Evolutionary conservation across 192 early-diverging fungal species (phyloP).

Genomic region (Backusella morwellensis): DNA sequence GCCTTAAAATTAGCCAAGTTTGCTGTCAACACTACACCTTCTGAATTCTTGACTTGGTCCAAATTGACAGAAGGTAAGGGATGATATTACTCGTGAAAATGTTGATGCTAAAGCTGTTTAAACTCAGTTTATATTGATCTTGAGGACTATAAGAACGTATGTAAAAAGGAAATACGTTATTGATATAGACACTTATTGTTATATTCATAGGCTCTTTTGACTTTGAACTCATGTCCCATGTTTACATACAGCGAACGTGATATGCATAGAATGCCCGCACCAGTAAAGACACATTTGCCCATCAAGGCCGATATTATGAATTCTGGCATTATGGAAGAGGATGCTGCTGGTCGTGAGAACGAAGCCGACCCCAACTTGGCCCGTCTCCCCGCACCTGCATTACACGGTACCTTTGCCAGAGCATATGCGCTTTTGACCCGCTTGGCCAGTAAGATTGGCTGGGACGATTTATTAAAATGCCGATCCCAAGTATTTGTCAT

Average conservation of each 20-base stretch:
- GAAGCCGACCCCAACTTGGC: conserved; percentile 67
- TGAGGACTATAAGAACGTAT: conserved; percentile 78
- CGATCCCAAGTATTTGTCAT: conserved; percentile 95
- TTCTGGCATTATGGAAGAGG: conserved; percentile 58
- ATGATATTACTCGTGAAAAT: too few species aligned
- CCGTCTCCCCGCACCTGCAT: conserved; percentile 82
- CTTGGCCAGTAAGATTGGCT: conserved; percentile 84
- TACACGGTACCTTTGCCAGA: conserved; percentile 90
- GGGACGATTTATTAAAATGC: conserved; percentile 91
- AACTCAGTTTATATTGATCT: conserved; percentile 75
- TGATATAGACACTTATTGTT: neutral
- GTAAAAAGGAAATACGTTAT: conserved; percentile 9
- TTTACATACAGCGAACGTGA: conserved; percentile 90
- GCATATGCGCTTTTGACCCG: conserved; percentile 84
- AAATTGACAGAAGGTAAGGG: conserved; percentile 75
- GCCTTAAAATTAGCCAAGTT: conserved; percentile 88
- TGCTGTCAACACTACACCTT: conserved; percentile 92
- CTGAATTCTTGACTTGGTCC: conserved; percentile 94
- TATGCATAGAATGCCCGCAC: conserved; percentile 87
- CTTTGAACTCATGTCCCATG: conserved; percentile 99
- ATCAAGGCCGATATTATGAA: conserved; percentile 76
- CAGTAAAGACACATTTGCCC: conserved; percentile 85
- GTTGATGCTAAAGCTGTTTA: neutral
- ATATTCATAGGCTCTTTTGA: conserved; percentile 74
- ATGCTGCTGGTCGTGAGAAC: conserved; percentile 44